phyloP scores from a whole-genome alignment of 257 asterid species.

The Solanum clarkiae region DNA sequence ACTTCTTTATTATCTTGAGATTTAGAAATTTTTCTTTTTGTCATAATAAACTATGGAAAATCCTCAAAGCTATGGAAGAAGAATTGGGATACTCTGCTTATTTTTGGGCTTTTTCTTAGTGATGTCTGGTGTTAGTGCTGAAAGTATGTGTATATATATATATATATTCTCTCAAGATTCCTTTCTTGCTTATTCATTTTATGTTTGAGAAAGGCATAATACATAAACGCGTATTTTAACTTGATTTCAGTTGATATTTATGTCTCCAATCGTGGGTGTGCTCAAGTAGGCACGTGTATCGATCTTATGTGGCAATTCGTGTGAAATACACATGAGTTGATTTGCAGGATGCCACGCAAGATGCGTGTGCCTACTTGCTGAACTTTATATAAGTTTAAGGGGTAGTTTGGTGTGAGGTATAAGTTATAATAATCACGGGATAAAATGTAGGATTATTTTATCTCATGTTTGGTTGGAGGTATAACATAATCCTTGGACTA shows the following conservation, averaged over 20 bases:
- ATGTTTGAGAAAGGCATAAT: not conserved
- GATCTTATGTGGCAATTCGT: not conserved
- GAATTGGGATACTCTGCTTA: not conserved
- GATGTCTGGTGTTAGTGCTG: constrained; percentile 18
- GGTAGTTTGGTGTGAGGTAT: too few species aligned
- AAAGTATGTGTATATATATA: constrained; percentile 24
- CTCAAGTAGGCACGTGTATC: too few species aligned
- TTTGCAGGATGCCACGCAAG: not conserved
- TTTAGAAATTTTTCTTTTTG: not conserved
- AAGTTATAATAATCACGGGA: too few species aligned
- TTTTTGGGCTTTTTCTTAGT: constrained; percentile 5
- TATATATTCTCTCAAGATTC: not conserved
- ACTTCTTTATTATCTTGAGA: not conserved
- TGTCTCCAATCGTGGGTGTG: not conserved
- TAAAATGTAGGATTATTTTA: too few species aligned
- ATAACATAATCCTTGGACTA: too few species aligned
- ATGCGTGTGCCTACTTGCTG: not conserved
- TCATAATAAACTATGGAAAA: constrained; percentile 6
- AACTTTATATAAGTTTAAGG: not conserved
- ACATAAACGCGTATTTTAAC: not conserved
- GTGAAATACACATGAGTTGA: not conserved
- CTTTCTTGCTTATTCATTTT: not conserved
- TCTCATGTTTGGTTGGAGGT: too few species aligned
- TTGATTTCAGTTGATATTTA: not conserved
- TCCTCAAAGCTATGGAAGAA: not conserved